Evolutionary conservation across 495 filamentous ascomycete species (phyloP).

Genomic region (Lophiostoma macrostomum): DNA sequence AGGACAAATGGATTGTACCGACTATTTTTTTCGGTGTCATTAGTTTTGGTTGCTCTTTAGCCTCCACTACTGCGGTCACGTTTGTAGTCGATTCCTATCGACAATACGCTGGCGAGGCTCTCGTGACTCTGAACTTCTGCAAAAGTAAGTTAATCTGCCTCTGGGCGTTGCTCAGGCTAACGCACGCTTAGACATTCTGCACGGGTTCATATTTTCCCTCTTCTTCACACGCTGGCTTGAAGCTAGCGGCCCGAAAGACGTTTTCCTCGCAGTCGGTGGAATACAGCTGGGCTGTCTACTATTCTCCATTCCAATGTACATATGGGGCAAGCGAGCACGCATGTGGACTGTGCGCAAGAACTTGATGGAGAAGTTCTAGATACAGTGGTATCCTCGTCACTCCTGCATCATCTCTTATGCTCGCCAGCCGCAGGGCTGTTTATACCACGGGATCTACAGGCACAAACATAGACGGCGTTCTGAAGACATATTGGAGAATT

Average conservation of each 20-base stretch:
- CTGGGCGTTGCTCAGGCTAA: slow-evolving; percentile 36
- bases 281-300: slow-evolving; percentile 40
- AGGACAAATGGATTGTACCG: slow-evolving; percentile 83
- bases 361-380: slow-evolving; percentile 79
- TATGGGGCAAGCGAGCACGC: slow-evolving; percentile 88
- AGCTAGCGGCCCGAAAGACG: slow-evolving; percentile 28
- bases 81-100: slow-evolving; percentile 93
- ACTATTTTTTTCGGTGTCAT: slow-evolving; percentile 93
- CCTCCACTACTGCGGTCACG: slow-evolving; percentile 85
- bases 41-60: slow-evolving; percentile 92
- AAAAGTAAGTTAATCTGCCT: slow-evolving; percentile 61
- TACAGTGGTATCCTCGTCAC: too few species aligned
- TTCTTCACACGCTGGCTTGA: slow-evolving; percentile 66
- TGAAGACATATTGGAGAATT: too few species aligned
- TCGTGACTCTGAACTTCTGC: slow-evolving; percentile 91
- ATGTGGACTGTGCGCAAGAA: slow-evolving; percentile 94
- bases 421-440: too few species aligned
- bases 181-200: slow-evolving; percentile 62
- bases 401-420: too few species aligned
- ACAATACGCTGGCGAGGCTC: slow-evolving; percentile 87
- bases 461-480: too few species aligned
- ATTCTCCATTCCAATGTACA: slow-evolving; percentile 84
- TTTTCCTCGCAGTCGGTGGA: slow-evolving; percentile 36
- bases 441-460: too few species aligned
- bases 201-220: slow-evolving; percentile 83